phyloP scores from a whole-genome alignment of 306 rosid genomes.

The Acmispon strigosus region DNA sequence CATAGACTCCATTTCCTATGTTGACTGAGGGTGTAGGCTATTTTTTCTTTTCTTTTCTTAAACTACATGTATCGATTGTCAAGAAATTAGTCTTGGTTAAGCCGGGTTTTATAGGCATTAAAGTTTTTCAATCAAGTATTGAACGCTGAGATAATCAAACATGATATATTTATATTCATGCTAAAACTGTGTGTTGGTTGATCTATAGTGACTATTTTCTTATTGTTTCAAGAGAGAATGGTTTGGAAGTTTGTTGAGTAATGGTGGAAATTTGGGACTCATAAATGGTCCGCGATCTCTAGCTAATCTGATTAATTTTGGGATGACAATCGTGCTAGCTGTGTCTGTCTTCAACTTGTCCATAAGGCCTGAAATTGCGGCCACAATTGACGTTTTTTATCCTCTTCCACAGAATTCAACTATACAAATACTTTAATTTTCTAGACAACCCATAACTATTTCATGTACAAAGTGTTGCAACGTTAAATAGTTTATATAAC shows the following conservation, averaged over 20 bases:
- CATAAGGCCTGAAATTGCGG: constrained; percentile 19
- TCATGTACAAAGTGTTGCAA: no score
- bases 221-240: background rate
- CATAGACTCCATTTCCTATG: constrained; percentile 1
- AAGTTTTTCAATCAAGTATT: no score
- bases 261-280: constrained; percentile 15
- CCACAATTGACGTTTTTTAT: background rate
- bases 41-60: no score
- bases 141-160: no score
- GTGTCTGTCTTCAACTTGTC: constrained; percentile 13
- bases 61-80: no score
- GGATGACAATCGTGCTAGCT: constrained; percentile 12
- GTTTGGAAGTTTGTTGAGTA: constrained; percentile 22
- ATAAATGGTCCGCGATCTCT: background rate
- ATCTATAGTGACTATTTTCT: background rate
- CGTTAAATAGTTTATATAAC: no score
- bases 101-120: no score
- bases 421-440: background rate
- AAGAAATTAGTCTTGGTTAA: no score
- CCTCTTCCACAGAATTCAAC: background rate
- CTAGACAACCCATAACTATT: no score
- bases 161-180: no score
- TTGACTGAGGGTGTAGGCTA: background rate
- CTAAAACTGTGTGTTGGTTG: no score
- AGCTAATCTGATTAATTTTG: constrained; percentile 11